These are phyloP conservation scores for Ceratocystis huliohia DNA, from an alignment of 2,329 filamentous ascomycete species.

Conservation along the genomic window DNA sequence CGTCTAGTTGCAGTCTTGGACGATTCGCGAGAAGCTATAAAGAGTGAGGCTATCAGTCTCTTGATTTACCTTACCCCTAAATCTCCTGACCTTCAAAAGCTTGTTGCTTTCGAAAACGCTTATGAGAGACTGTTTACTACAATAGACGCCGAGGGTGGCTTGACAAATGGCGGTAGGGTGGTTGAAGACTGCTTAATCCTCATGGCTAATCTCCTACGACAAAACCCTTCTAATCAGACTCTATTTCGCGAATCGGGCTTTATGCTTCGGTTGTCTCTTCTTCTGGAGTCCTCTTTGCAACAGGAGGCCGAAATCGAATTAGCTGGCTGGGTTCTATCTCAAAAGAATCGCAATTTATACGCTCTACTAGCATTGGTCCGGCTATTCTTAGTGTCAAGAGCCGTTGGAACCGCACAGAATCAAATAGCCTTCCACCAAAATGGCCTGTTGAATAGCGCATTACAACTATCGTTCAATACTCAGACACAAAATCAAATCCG, in stretches of 20 bases:
- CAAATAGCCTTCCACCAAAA: slow-evolving; percentile 77
- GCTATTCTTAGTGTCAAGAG: slow-evolving; percentile 73
- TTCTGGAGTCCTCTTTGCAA: slow-evolving; percentile 49
- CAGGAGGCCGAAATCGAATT: slow-evolving; percentile 41
- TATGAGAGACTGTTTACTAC: slow-evolving; percentile 79
- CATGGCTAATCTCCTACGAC: slow-evolving; percentile 72
- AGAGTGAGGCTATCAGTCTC: slow-evolving; percentile 77
- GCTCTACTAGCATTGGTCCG: slow-evolving; percentile 76
- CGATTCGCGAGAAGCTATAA: slow-evolving; percentile 72
- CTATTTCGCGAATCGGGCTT: slow-evolving; percentile 85
- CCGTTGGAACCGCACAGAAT: slow-evolving; percentile 66
- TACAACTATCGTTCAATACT: slow-evolving; percentile 70
- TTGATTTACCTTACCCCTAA: slow-evolving; percentile 78
- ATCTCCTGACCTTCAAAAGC: slow-evolving; percentile 80
- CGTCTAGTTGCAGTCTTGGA: slow-evolving; percentile 73
- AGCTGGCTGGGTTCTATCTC: slow-evolving; percentile 61
- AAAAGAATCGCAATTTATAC: slow-evolving; percentile 82
- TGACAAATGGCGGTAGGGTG: slow-evolving; percentile 69
- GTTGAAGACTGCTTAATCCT: slow-evolving; percentile 90
- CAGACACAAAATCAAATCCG: slow-evolving; percentile 63
- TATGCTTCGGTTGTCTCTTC: slow-evolving; percentile 54
- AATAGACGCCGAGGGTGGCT: slow-evolving; percentile 66
- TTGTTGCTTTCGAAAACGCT: slow-evolving; percentile 89
- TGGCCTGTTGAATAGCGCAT: slow-evolving; percentile 62
- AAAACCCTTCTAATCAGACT: slow-evolving; percentile 85